Conservation (phyloP, 2,329 filamentous ascomycete genomes). For the Nemania serpens region DNA sequence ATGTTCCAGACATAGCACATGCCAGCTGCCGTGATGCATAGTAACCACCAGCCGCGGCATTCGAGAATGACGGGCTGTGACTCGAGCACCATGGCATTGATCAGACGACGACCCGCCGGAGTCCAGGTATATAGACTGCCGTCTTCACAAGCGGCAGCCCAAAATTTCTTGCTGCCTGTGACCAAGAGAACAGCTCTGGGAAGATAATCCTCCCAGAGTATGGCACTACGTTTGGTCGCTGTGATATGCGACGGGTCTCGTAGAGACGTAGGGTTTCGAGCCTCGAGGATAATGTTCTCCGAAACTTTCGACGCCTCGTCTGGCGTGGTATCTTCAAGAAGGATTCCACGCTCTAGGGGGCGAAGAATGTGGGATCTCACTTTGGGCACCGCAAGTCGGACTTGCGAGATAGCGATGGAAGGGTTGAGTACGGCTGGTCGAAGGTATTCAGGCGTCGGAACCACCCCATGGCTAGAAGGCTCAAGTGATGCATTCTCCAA, state of each 20-base stretch:
- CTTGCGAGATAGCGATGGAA: constrained; percentile 77
- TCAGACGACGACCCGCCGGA: constrained; percentile 81
- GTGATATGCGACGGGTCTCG: constrained; percentile 85
- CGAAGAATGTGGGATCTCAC: constrained; percentile 82
- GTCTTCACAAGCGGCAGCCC: constrained; percentile 92
- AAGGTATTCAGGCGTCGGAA: constrained; percentile 79
- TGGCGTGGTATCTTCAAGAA: constrained; percentile 56
- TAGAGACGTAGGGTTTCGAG: constrained; percentile 76
- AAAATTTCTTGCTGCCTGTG: constrained; percentile 88
- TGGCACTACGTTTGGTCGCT: constrained; percentile 77
- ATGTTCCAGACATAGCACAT: constrained; percentile 95
- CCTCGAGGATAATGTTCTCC: constrained; percentile 82
- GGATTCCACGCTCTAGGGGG: constrained; percentile 71
- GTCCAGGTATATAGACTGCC: constrained; percentile 91
- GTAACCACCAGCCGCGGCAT: constrained; percentile 83
- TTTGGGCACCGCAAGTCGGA: constrained; percentile 85
- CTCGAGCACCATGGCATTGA: constrained; percentile 86
- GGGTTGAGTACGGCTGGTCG: constrained; percentile 87
- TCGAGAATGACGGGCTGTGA: constrained; percentile 94
- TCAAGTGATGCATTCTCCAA: constrained; percentile 74
- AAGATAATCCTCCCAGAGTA: constrained; percentile 93
- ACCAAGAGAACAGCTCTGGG: constrained; percentile 86
- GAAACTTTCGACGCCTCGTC: constrained; percentile 67
- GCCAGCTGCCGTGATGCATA: constrained; percentile 87
- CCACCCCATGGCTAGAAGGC: constrained; percentile 61